phyloP scores from a whole-genome alignment of 139 green algal species.

The Chlamydomonas sp. region DNA sequence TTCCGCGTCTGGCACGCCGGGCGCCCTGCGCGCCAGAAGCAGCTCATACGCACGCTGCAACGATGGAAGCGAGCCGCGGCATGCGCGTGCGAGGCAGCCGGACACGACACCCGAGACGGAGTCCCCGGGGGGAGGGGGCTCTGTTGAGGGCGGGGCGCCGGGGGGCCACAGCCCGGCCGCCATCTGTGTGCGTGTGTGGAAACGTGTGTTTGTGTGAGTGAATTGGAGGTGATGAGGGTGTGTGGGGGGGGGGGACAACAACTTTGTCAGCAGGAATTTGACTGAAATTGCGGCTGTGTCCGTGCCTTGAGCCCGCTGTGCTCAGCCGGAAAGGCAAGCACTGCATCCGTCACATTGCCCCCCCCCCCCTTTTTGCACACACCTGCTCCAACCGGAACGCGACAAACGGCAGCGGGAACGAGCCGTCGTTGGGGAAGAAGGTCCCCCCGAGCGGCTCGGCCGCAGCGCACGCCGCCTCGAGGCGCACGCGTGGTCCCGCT shows the following conservation, averaged over 20 bases:
- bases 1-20: slow-evolving; percentile 11
- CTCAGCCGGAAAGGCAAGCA: too few relatives aligned
- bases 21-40: slow-evolving; percentile 21
- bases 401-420: slow-evolving; percentile 57
- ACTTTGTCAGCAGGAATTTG: too few relatives aligned
- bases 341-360: too few relatives aligned
- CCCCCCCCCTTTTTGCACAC: too few relatives aligned
- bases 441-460: slow-evolving; percentile 41
- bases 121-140: not conserved
- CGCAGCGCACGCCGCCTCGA: slow-evolving; percentile 29
- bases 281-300: too few relatives aligned
- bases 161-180: slow-evolving; percentile 64
- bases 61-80: slow-evolving; percentile 13
- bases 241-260: too few relatives aligned
- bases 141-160: not conserved
- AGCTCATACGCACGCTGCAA: slow-evolving; percentile 36
- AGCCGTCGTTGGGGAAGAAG: slow-evolving; percentile 58
- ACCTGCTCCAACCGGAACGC: slow-evolving; percentile 62
- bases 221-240: not conserved
- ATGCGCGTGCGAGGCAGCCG: slow-evolving; percentile 1
- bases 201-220: too few relatives aligned
- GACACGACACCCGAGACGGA: not conserved
- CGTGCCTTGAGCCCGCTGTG: too few relatives aligned
- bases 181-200: not conserved
- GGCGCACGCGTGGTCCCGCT: slow-evolving; percentile 21